phyloP scores from a whole-genome alignment of 2,329 filamentous ascomycete genomes.

The Pseudomassariella vexata region DNA sequence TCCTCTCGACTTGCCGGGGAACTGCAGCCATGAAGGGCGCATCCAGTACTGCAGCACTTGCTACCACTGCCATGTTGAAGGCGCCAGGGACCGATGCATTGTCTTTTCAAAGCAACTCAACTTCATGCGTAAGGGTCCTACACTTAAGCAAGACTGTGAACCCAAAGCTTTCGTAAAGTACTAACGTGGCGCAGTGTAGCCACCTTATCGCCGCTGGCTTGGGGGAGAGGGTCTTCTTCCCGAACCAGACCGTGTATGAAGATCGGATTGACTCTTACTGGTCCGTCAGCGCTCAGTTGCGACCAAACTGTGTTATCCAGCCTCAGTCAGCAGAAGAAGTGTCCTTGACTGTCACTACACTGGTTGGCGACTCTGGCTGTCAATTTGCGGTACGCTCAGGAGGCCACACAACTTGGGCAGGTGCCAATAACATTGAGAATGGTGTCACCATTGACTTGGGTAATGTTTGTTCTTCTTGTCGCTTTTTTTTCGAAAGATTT shows the following conservation, averaged over 20 bases:
- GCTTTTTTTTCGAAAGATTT: no score
- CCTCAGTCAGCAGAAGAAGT: slow-evolving; percentile 7
- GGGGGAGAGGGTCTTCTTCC: background rate
- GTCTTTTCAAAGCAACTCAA: no score
- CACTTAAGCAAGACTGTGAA: no score
- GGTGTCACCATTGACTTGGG: slow-evolving; percentile 11
- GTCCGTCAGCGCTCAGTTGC: slow-evolving; percentile 6
- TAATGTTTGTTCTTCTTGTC: no score
- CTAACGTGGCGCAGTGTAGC: no score
- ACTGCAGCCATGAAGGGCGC: no score
- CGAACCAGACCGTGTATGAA: slow-evolving; percentile 2
- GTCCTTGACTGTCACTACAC: slow-evolving; percentile 2
- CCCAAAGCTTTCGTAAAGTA: no score
- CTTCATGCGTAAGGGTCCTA: no score
- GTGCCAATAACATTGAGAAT: slow-evolving; percentile 7
- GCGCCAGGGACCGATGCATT: no score
- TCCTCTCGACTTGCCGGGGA: no score
- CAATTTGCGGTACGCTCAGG: slow-evolving; percentile 10
- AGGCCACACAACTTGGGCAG: slow-evolving; percentile 9
- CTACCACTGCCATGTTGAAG: no score
- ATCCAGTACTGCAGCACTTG: no score
- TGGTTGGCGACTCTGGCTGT: slow-evolving; percentile 10
- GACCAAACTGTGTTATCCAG: slow-evolving; percentile 7
- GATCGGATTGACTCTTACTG: slow-evolving; percentile 5
- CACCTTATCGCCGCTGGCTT: background rate